Evolutionary conservation across 345 rosid species (phyloP).

Genomic region (Cardamine resedifolia): DNA sequence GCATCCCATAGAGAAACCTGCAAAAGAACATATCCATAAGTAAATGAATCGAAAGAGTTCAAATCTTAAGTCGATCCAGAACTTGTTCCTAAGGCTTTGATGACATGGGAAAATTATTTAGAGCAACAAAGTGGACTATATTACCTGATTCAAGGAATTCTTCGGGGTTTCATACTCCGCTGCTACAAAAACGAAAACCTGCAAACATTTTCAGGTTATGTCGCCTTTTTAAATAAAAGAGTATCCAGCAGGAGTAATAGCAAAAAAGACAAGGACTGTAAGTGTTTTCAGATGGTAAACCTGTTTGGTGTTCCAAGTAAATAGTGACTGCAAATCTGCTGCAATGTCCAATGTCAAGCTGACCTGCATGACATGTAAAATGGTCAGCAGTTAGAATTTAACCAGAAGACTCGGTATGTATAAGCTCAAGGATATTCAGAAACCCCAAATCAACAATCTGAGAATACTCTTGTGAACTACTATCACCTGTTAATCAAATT

Average conservation of each 20-base stretch:
- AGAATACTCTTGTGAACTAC: not conserved
- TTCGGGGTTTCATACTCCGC: conserved; percentile 83
- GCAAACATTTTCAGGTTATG: conserved; percentile 21
- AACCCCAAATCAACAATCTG: not conserved
- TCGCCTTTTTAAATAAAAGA: not conserved
- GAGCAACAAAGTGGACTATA: not conserved
- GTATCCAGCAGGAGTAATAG: not conserved
- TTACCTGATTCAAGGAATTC: conserved; percentile 91
- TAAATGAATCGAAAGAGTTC: not conserved
- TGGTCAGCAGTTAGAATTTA: not conserved
- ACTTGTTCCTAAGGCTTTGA: not conserved
- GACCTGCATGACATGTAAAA: conserved; percentile 55
- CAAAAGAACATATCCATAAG: not conserved
- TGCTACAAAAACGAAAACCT: conserved; percentile 83
- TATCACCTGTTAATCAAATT: not conserved
- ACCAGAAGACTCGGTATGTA: not conserved
- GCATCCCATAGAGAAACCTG: conserved; percentile 98
- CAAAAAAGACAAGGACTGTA: not conserved
- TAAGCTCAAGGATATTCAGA: not conserved
- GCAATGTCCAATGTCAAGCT: conserved; percentile 84
- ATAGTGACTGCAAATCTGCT: conserved; percentile 81
- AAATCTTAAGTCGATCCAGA: not conserved
- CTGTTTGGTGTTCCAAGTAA: conserved; percentile 99
- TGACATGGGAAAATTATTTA: not conserved
- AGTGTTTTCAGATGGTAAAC: conserved; percentile 38